A percentile compares a stretch with the other conserved stretches of the same genome.
phyloP scores from a whole-genome alignment of 352 stramenopile species.

The Phytophthora sp. region DNA sequence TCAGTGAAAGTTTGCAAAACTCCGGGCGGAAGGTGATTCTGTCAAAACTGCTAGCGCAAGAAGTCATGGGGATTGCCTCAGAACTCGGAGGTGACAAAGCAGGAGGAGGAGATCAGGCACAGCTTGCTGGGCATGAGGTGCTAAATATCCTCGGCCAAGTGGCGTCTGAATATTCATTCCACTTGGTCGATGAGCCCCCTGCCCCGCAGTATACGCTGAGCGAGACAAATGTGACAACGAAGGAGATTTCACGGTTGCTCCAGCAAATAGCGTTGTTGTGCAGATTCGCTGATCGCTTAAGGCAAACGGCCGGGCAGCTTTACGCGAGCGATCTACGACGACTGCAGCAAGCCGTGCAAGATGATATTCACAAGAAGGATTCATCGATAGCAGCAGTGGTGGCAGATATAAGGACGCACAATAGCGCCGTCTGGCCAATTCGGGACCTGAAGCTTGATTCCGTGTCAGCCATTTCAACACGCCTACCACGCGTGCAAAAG shows the following conservation, averaged over 20 bases:
- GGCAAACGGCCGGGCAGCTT: conserved; percentile 22
- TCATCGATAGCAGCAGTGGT: conserved; percentile 31
- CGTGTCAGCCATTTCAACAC: conserved; percentile 4
- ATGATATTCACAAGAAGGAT: conserved; percentile 45
- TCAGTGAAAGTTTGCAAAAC: conserved; percentile 23
- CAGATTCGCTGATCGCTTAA: conserved; percentile 42
- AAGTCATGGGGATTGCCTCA: conserved; percentile 35
- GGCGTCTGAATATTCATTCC: conserved; percentile 41
- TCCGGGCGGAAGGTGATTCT: conserved; percentile 31
- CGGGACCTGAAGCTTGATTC: not conserved
- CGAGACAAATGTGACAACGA: conserved; percentile 32
- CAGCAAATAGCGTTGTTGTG: conserved; percentile 40
- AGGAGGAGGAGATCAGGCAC: conserved; percentile 13
- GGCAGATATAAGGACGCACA: conserved; percentile 13
- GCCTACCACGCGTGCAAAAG: conserved; percentile 16
- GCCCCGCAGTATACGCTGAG: conserved; percentile 25
- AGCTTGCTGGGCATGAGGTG: conserved; percentile 42
- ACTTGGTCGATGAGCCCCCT: conserved; percentile 18
- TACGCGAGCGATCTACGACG: conserved; percentile 27
- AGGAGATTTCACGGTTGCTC: conserved; percentile 31
- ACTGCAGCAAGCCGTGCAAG: conserved; percentile 30
- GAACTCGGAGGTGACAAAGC: conserved; percentile 26
- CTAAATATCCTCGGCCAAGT: conserved; percentile 40
- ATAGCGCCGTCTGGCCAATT: conserved; percentile 27
- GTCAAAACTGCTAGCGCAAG: conserved; percentile 14